Evolutionary conservation across 768 basidiomycete genomes (phyloP).

Genomic region (Porpolomopsis calyptriformis): DNA sequence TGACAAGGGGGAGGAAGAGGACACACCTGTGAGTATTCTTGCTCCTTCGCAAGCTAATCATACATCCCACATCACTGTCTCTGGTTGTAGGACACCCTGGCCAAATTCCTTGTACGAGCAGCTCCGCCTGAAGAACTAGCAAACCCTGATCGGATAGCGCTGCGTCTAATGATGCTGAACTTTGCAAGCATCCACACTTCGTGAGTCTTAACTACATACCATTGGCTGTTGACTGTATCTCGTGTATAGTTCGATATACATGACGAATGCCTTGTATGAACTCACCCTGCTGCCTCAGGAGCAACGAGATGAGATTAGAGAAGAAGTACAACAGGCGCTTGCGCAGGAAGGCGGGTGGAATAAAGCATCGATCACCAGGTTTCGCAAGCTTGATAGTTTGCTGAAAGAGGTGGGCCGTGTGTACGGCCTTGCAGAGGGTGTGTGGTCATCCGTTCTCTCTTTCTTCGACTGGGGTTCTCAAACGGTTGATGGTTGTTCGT

Average conservation of each 20-base stretch:
- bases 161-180: constrained; percentile 29
- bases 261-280: constrained; percentile 27
- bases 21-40: constrained; percentile 19
- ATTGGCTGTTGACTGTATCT: not conserved
- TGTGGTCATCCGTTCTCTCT: not conserved
- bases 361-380: constrained; percentile 23
- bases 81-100: constrained; percentile 16
- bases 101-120: constrained; percentile 21
- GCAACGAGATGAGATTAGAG: constrained; percentile 23
- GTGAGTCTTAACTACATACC: constrained; percentile 15
- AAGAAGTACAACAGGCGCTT: constrained; percentile 23
- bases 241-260: constrained; percentile 23
- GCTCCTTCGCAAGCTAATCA: not conserved
- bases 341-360: constrained; percentile 28
- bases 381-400: constrained; percentile 27
- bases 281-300: constrained; percentile 20
- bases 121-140: constrained; percentile 23
- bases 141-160: constrained; percentile 19
- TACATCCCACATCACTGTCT: not conserved
- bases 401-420: constrained; percentile 26
- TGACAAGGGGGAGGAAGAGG: constrained; percentile 11
- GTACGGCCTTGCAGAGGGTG: constrained; percentile 27
- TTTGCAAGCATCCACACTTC: constrained; percentile 32
- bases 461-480: too few relatives aligned
- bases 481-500: not conserved